These are phyloP conservation scores for Chamaecrista fasciculata DNA, from an alignment of 306 rosid genomes.

Conservation along the genomic window DNA sequence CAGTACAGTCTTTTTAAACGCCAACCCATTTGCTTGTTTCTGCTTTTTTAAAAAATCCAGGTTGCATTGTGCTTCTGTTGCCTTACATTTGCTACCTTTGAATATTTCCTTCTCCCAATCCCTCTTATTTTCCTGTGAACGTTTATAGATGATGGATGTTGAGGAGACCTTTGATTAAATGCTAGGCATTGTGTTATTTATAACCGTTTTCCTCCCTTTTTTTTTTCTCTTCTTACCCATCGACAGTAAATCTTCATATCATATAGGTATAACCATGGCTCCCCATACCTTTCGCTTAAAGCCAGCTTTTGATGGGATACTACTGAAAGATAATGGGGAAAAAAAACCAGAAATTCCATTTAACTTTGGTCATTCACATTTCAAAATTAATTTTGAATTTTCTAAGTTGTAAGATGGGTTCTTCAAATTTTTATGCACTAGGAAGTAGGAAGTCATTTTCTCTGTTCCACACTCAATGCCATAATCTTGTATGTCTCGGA, in stretches of 20 bases:
- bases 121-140: slow-evolving; percentile 30
- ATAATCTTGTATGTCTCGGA: background rate
- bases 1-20: slow-evolving; percentile 40
- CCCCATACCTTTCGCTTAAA: background rate
- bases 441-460: too few relatives aligned
- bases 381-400: too few relatives aligned
- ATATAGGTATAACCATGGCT: background rate
- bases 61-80: slow-evolving; percentile 23
- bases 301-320: background rate
- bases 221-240: background rate
- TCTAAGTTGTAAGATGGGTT: too few relatives aligned
- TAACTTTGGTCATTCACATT: too few relatives aligned
- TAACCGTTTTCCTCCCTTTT: slow-evolving; percentile 17
- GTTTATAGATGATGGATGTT: slow-evolving; percentile 29
- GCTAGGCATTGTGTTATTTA: slow-evolving; percentile 22
- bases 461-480: too few relatives aligned
- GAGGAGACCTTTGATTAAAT: slow-evolving; percentile 23
- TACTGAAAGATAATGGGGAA: background rate
- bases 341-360: too few relatives aligned
- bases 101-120: slow-evolving; percentile 11
- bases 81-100: slow-evolving; percentile 15
- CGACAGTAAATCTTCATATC: background rate
- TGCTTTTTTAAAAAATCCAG: slow-evolving; percentile 29
- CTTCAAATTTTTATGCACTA: too few relatives aligned
- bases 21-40: slow-evolving; percentile 29